These are phyloP conservation scores for Rosa multiflora DNA, from an alignment of 306 rosid species.

Conservation along the genomic window DNA sequence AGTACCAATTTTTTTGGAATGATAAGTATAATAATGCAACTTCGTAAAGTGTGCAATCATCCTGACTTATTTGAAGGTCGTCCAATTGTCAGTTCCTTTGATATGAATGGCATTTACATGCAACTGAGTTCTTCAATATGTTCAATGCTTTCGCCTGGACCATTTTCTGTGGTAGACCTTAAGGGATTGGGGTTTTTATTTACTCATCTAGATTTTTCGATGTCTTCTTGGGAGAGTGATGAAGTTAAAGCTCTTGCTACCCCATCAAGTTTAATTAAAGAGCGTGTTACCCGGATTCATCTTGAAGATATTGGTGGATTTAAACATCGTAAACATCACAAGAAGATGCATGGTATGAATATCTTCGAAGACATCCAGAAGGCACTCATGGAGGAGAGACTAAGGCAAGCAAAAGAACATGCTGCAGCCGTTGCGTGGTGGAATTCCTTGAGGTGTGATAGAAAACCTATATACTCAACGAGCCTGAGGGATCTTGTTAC, in stretches of 20 bases:
- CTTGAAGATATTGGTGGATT: slow-evolving; percentile 56
- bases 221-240: slow-evolving; percentile 95
- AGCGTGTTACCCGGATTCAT: slow-evolving; percentile 40
- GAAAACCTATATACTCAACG: slow-evolving; percentile 67
- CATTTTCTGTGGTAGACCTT: slow-evolving; percentile 71
- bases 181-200: slow-evolving; percentile 75
- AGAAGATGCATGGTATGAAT: slow-evolving; percentile 64
- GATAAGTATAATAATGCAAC: slow-evolving; percentile 97
- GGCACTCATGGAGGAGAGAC: slow-evolving; percentile 87
- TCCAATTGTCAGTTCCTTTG: slow-evolving; percentile 94
- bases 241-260: slow-evolving; percentile 79
- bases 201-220: slow-evolving; percentile 78
- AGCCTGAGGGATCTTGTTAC: slow-evolving; percentile 73
- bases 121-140: slow-evolving; percentile 86
- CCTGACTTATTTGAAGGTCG: slow-evolving; percentile 99
- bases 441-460: slow-evolving; percentile 88
- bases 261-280: slow-evolving; percentile 65
- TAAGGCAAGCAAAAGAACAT: slow-evolving; percentile 66
- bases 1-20: slow-evolving; percentile 93
- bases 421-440: slow-evolving; percentile 92
- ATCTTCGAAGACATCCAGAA: slow-evolving; percentile 82
- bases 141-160: slow-evolving; percentile 52
- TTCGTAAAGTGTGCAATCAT: slow-evolving; percentile 97
- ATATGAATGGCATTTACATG: slow-evolving; percentile 69
- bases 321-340: slow-evolving; percentile 47